Evolutionary conservation across 192 early-diverging fungal species (phyloP).

Genomic region (Linnemannia elongata): DNA sequence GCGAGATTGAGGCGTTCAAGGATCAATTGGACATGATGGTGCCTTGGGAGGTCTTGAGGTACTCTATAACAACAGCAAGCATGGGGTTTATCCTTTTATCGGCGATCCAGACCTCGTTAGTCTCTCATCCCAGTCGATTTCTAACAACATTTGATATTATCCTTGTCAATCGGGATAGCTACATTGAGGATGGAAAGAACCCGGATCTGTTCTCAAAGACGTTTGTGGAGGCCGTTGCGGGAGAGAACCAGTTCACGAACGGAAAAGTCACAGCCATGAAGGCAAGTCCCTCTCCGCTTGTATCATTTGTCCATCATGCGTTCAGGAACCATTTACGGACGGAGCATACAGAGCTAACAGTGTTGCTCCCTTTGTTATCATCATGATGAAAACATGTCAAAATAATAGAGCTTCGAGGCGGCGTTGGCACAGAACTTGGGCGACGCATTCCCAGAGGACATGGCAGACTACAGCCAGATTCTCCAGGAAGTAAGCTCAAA

Average conservation of each 20-base stretch:
- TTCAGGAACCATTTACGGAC: too few relatives aligned
- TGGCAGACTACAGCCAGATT: constrained; percentile 28
- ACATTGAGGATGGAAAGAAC: constrained; percentile 65
- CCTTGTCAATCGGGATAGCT: constrained; percentile 33
- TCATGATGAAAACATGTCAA: neutral
- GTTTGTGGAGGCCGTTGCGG: constrained; percentile 64
- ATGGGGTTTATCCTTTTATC: too few relatives aligned
- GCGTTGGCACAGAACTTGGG: constrained; percentile 44
- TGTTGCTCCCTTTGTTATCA: neutral
- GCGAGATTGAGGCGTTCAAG: constrained; percentile 54
- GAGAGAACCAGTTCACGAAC: constrained; percentile 69
- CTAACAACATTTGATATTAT: neutral
- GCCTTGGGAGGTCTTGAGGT: constrained; percentile 69
- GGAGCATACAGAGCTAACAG: too few relatives aligned
- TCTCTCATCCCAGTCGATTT: neutral
- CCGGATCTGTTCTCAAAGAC: constrained; percentile 68
- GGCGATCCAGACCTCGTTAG: neutral
- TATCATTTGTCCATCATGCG: too few relatives aligned
- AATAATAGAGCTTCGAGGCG: constrained; percentile 43
- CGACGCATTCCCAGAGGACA: constrained; percentile 41
- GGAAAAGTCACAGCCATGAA: constrained; percentile 66
- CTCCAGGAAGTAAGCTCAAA: neutral
- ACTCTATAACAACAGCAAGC: neutral
- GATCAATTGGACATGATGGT: constrained; percentile 62
- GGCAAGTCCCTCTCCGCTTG: constrained; percentile 25